A percentile compares a stretch with the other conserved stretches of the same genome.
Evolutionary conservation across 179 eudicot genomes (phyloP).

Genomic region (Beta lomatogona): DNA sequence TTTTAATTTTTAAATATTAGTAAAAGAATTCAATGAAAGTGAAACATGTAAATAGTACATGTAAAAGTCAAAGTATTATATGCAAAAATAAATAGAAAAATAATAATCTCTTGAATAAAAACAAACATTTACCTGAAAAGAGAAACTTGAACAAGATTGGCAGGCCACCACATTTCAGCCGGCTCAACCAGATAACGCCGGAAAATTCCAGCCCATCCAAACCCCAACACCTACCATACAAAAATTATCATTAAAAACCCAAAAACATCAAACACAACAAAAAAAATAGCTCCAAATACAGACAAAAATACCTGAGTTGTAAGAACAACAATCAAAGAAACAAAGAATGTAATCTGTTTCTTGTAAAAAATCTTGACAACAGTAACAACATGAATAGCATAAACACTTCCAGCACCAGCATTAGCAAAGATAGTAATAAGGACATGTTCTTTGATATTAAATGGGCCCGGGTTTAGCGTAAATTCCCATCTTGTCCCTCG

Average conservation of each 20-base stretch:
- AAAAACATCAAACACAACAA: not conserved
- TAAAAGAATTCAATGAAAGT: too few relatives aligned
- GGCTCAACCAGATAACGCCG: slow-evolving; percentile 90
- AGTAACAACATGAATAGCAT: slow-evolving; percentile 83
- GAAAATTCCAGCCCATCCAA: slow-evolving; percentile 98
- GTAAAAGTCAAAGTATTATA: too few relatives aligned
- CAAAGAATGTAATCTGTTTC: slow-evolving; percentile 73
- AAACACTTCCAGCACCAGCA: slow-evolving; percentile 87
- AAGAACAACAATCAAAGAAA: slow-evolving; percentile 71
- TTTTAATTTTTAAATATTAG: too few relatives aligned
- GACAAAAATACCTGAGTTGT: slow-evolving; percentile 68
- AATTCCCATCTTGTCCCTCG: slow-evolving; percentile 71
- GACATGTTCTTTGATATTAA: slow-evolving; percentile 90
- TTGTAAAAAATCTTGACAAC: slow-evolving; percentile 87
- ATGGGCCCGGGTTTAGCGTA: slow-evolving; percentile 86
- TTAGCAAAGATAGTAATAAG: slow-evolving; percentile 92
- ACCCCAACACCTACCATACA: slow-evolving; percentile 70
- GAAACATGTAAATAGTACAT: too few relatives aligned
- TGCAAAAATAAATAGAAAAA: too few relatives aligned
- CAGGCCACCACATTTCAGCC: slow-evolving; percentile 99
- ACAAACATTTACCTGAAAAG: slow-evolving; percentile 61
- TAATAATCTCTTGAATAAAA: too few relatives aligned
- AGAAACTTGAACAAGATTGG: slow-evolving; percentile 94
- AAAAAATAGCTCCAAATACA: not conserved
- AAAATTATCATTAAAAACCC: not conserved